Evolutionary conservation across 176 grass and related monocot species (phyloP).

Genomic region (Secale cereale): DNA sequence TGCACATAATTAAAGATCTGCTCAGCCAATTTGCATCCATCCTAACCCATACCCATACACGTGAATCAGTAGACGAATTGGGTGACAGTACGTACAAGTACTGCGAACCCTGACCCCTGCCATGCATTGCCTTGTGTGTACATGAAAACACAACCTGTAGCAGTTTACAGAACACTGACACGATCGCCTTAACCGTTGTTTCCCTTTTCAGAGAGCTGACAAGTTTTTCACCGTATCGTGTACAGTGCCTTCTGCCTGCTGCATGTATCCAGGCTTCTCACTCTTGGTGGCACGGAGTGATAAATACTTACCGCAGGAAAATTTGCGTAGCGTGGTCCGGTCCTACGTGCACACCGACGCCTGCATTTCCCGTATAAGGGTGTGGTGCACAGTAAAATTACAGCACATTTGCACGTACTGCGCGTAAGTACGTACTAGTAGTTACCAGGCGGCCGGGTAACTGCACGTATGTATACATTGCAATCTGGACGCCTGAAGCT

Average conservation of each 20-base stretch:
- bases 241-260: neutral
- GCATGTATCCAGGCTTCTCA: neutral
- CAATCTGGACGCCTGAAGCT: neutral
- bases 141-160: neutral
- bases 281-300: neutral
- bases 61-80: neutral
- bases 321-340: no score
- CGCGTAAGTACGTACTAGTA: neutral
- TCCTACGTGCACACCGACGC: neutral
- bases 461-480: no score
- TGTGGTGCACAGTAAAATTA: neutral
- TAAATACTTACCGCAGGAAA: neutral
- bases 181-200: neutral
- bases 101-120: neutral
- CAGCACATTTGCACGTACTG: neutral
- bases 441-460: neutral
- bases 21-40: neutral
- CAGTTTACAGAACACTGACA: neutral
- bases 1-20: no score
- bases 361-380: neutral
- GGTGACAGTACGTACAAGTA: neutral
- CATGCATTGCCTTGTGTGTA: neutral
- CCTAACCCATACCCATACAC: no score
- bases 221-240: conserved; percentile 13
- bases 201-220: conserved; percentile 22